A percentile compares a stretch with the other conserved stretches of the same genome.
phyloP scores from a whole-genome alignment of 2,329 filamentous ascomycete species.

The Cladophialophora yegresii region DNA sequence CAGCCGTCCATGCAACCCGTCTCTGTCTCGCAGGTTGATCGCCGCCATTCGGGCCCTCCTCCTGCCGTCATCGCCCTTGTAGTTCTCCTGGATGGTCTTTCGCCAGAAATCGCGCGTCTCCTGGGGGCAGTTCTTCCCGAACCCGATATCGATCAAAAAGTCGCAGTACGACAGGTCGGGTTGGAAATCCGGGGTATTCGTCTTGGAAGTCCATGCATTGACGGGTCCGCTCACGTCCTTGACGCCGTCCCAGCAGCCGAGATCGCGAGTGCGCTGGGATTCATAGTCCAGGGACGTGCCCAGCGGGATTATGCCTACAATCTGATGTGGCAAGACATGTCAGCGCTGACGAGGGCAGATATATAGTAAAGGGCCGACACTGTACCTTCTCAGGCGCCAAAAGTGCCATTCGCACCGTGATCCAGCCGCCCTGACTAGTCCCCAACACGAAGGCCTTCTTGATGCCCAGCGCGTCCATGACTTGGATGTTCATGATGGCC shows the following conservation, averaged over 20 bases:
- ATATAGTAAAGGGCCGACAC: background rate
- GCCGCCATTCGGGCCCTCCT: constrained; percentile 53
- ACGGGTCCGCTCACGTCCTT: constrained; percentile 43
- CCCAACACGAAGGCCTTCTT: constrained; percentile 45
- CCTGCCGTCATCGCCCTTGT: constrained; percentile 54
- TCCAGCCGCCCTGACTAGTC: constrained; percentile 58
- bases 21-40: constrained; percentile 53
- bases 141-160: constrained; percentile 51
- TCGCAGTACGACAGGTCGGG: constrained; percentile 48
- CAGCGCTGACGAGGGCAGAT: no score
- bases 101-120: constrained; percentile 50
- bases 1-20: constrained; percentile 51
- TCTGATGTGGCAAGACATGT: constrained; percentile 40
- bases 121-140: constrained; percentile 46
- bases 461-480: constrained; percentile 37
- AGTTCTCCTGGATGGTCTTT: constrained; percentile 49
- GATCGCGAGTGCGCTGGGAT: constrained; percentile 45
- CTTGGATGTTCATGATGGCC: constrained; percentile 50
- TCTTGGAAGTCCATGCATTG: constrained; percentile 45
- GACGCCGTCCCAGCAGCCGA: constrained; percentile 54
- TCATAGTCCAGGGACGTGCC: constrained; percentile 57
- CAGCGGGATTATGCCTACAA: constrained; percentile 54
- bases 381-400: constrained; percentile 51
- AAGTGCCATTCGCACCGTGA: constrained; percentile 56
- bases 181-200: constrained; percentile 48